Evolutionary conservation across 2,329 filamentous ascomycete species (phyloP).

Genomic region (Plectosphaerella cucumerina): DNA sequence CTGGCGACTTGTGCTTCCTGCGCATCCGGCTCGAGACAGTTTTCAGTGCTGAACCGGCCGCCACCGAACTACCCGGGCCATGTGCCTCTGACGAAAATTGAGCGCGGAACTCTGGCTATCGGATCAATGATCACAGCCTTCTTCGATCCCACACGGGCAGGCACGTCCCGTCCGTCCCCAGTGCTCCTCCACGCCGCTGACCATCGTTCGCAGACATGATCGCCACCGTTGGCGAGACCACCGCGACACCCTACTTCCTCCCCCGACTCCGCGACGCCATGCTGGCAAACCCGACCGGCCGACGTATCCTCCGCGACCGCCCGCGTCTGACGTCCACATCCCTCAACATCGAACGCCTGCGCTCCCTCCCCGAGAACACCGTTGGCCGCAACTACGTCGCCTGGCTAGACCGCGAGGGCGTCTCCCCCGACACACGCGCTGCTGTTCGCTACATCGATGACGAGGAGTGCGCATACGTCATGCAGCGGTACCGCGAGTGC

Average conservation of each 20-base stretch:
- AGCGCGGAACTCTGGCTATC: slow-evolving; percentile 68
- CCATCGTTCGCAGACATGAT: slow-evolving; percentile 66
- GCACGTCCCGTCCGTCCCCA: slow-evolving; percentile 32
- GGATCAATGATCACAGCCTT: slow-evolving; percentile 61
- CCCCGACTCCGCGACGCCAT: slow-evolving; percentile 87
- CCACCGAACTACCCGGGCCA: slow-evolving; percentile 87
- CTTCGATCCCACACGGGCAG: slow-evolving; percentile 74
- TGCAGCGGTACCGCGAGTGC: slow-evolving; percentile 96
- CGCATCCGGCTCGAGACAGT: slow-evolving; percentile 30
- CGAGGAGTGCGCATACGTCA: slow-evolving; percentile 93
- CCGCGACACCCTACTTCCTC: slow-evolving; percentile 92
- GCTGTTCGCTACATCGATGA: slow-evolving; percentile 88
- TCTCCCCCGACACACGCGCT: slow-evolving; percentile 84
- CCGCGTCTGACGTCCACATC: slow-evolving; percentile 81
- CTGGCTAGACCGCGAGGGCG: slow-evolving; percentile 93
- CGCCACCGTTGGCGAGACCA: slow-evolving; percentile 89
- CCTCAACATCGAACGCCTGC: slow-evolving; percentile 63
- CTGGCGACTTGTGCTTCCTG: slow-evolving; percentile 15
- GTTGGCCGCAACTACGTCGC: slow-evolving; percentile 79
- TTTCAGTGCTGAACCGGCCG: slow-evolving; percentile 83
- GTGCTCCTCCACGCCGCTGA: not conserved
- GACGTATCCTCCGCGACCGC: slow-evolving; percentile 84
- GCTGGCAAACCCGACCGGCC: slow-evolving; percentile 78
- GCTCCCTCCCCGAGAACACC: slow-evolving; percentile 65
- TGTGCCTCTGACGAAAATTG: slow-evolving; percentile 76